Percentiles rank a stretch among this genome's conserved stretches.
Evolutionary conservation across 2,329 filamentous ascomycete genomes (phyloP).

Genomic region (Malbranchea cinnamomea): DNA sequence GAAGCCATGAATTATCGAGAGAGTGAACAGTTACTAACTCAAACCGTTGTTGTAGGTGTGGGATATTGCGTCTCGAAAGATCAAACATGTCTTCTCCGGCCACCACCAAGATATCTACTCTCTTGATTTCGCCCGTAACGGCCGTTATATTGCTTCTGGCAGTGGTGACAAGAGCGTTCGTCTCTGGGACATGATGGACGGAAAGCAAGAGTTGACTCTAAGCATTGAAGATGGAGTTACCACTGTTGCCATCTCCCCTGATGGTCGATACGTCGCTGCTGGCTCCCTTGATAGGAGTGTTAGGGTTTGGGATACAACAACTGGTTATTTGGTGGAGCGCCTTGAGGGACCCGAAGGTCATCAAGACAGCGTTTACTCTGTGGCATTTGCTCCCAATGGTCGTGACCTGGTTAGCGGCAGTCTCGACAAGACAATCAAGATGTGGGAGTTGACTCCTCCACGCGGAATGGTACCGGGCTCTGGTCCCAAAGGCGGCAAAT

Average conservation of each 20-base stretch:
- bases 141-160: slow-evolving; percentile 85
- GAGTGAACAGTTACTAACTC: no score
- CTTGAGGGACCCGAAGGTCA: slow-evolving; percentile 88
- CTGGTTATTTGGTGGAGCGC: slow-evolving; percentile 74
- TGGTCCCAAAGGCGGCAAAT: slow-evolving; percentile 72
- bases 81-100: slow-evolving; percentile 85
- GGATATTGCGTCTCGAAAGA: slow-evolving; percentile 73
- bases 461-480: slow-evolving; percentile 50
- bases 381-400: slow-evolving; percentile 88
- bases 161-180: slow-evolving; percentile 89
- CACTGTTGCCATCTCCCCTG: slow-evolving; percentile 91
- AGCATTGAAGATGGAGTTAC: slow-evolving; percentile 95
- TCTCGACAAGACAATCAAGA: slow-evolving; percentile 96
- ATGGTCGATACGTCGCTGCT: slow-evolving; percentile 85
- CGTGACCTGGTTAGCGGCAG: slow-evolving; percentile 87
- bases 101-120: slow-evolving; percentile 99
- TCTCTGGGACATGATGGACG: slow-evolving; percentile 86
- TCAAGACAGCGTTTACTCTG: slow-evolving; percentile 92
- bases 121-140: slow-evolving; percentile 85
- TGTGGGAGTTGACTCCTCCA: slow-evolving; percentile 81
- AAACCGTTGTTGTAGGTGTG: slow-evolving; percentile 51
- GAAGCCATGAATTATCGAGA: slow-evolving; percentile 3
- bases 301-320: slow-evolving; percentile 84
- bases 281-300: slow-evolving; percentile 96
- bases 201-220: slow-evolving; percentile 67